Conservation (phyloP, 805 yeast genomes). For the Ogataea pini region DNA sequence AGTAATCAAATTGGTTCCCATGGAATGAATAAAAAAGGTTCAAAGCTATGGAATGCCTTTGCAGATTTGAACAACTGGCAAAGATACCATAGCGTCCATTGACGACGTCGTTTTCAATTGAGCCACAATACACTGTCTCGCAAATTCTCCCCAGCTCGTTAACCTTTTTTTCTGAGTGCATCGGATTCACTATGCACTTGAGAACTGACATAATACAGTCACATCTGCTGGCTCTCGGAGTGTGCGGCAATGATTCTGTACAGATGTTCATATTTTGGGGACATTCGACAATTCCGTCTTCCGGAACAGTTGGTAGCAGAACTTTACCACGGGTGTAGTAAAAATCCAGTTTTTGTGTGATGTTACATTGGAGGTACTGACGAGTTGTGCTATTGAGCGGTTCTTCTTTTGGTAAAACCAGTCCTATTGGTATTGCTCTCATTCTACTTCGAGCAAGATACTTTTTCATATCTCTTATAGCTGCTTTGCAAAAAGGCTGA, state of each 20-base stretch:
- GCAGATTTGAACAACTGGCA: constrained; percentile 41
- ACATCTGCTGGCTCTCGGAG: constrained; percentile 45
- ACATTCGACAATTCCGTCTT: constrained; percentile 6
- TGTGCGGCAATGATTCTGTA: constrained; percentile 36
- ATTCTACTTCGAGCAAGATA: constrained; percentile 50
- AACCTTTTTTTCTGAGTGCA: constrained; percentile 19
- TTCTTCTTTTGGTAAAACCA: constrained; percentile 6
- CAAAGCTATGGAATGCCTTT: constrained; percentile 43
- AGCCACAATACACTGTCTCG: constrained; percentile 39
- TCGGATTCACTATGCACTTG: constrained; percentile 37
- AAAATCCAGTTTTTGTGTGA: constrained; percentile 18
- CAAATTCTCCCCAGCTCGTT: constrained; percentile 36
- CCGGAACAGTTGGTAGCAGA: constrained; percentile 4
- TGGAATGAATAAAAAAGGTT: constrained; percentile 37
- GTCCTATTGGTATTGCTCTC: constrained; percentile 42
- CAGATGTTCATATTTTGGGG: constrained; percentile 17
- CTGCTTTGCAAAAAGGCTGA: constrained; percentile 81
- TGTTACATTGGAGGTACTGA: constrained; percentile 21
- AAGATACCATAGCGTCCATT: constrained; percentile 44
- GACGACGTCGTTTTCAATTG: constrained; percentile 37
- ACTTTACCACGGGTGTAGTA: constrained; percentile 9
- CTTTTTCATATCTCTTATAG: constrained; percentile 77
- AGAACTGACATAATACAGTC: constrained; percentile 45
- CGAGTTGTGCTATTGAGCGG: constrained; percentile 5
- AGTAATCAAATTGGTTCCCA: constrained; percentile 19